Percentiles rank a stretch among this genome's conserved stretches.
phyloP scores from a whole-genome alignment of 768 basidiomycete species.

The Suillus americanus region DNA sequence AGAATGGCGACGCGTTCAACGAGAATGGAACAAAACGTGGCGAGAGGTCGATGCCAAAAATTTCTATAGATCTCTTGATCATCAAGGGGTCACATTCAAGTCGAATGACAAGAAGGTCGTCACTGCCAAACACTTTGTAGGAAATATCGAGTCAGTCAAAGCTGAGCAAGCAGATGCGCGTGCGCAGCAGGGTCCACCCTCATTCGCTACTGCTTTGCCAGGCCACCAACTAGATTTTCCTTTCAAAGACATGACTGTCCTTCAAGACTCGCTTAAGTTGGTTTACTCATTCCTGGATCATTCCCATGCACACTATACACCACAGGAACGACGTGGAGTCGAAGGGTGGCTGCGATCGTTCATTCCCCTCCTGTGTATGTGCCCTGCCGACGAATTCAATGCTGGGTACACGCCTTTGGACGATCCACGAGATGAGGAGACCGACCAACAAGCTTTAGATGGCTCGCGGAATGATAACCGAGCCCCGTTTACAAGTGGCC shows the following conservation, averaged over 20 bases:
- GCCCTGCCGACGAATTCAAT: slow-evolving; percentile 65
- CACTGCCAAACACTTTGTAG: slow-evolving; percentile 79
- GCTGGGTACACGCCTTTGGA: slow-evolving; percentile 59
- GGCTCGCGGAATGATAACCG: slow-evolving; percentile 26
- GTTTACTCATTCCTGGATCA: slow-evolving; percentile 91
- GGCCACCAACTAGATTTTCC: slow-evolving; percentile 77
- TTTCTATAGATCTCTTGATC: slow-evolving; percentile 97
- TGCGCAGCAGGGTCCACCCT: slow-evolving; percentile 27
- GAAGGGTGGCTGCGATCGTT: slow-evolving; percentile 86
- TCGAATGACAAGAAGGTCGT: slow-evolving; percentile 93
- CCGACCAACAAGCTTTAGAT: slow-evolving; percentile 26
- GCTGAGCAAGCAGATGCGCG: slow-evolving; percentile 50
- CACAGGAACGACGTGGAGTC: slow-evolving; percentile 75
- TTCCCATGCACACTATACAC: slow-evolving; percentile 71
- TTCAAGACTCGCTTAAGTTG: slow-evolving; percentile 89
- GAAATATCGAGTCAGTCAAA: slow-evolving; percentile 72
- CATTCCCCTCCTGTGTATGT: slow-evolving; percentile 79
- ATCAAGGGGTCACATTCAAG: slow-evolving; percentile 95
- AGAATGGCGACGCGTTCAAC: slow-evolving; percentile 92
- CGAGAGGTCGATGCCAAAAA: slow-evolving; percentile 95
- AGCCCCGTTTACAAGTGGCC: slow-evolving; percentile 46
- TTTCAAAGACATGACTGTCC: slow-evolving; percentile 73
- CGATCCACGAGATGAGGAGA: slow-evolving; percentile 38
- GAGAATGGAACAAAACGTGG: slow-evolving; percentile 98
- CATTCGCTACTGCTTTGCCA: slow-evolving; percentile 46